These are phyloP conservation scores for Schizosaccharomyces osmophilus DNA, from an alignment of 805 yeast genomes.

Conservation along the genomic window DNA sequence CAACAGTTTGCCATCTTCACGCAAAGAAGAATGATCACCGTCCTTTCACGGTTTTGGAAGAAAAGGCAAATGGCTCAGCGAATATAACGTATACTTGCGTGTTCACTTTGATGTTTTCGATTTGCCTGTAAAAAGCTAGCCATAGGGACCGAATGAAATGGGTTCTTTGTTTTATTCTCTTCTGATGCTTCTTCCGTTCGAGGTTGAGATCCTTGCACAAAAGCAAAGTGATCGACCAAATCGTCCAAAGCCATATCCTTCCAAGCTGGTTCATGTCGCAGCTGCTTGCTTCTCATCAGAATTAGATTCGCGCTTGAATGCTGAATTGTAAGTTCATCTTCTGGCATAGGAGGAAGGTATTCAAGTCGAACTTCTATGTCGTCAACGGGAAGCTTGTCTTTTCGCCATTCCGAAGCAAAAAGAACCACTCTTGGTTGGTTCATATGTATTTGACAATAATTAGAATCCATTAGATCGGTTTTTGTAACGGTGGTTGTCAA, in stretches of 20 bases:
- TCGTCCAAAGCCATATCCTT: neutral
- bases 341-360: slow-evolving; percentile 8
- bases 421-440: slow-evolving; percentile 10
- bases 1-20: too few relatives aligned
- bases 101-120: neutral
- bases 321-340: slow-evolving; percentile 10
- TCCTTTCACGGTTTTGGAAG: too few relatives aligned
- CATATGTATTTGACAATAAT: slow-evolving; percentile 13
- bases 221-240: neutral
- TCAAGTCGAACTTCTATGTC: slow-evolving; percentile 10
- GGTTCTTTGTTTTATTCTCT: neutral
- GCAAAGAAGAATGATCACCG: too few relatives aligned
- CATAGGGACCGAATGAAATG: neutral
- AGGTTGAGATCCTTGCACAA: neutral
- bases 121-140: neutral
- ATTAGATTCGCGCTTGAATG: neutral
- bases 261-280: neutral
- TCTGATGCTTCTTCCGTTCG: neutral
- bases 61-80: neutral
- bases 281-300: neutral
- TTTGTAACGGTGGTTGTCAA: neutral
- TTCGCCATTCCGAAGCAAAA: slow-evolving; percentile 13
- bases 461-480: slow-evolving; percentile 11
- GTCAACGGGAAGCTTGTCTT: slow-evolving; percentile 12
- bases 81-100: neutral